Conservation (phyloP, 768 basidiomycete genomes). For the Podaxis sp. region DNA sequence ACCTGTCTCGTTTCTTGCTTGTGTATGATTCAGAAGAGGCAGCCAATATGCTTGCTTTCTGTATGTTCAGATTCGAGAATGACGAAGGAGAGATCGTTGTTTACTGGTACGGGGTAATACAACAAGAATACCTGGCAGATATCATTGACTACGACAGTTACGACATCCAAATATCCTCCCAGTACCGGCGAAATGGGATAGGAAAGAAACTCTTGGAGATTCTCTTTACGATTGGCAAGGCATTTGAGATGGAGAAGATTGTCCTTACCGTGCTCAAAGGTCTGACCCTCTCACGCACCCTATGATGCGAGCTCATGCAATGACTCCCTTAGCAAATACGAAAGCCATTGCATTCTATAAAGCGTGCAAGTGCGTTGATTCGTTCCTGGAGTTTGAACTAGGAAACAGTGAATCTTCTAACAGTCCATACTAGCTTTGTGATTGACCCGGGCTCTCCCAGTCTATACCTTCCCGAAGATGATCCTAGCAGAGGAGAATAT, state of each 20-base stretch:
- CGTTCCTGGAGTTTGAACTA: not conserved
- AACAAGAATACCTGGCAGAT: not conserved
- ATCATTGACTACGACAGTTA: slow-evolving; percentile 47
- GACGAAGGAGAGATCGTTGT: slow-evolving; percentile 60
- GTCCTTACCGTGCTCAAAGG: slow-evolving; percentile 79
- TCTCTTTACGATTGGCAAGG: slow-evolving; percentile 48
- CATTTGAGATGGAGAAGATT: slow-evolving; percentile 64
- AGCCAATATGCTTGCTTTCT: slow-evolving; percentile 34
- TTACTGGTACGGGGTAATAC: slow-evolving; percentile 58
- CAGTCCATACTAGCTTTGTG: slow-evolving; percentile 41
- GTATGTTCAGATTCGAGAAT: slow-evolving; percentile 73
- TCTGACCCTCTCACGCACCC: slow-evolving; percentile 25
- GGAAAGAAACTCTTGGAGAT: slow-evolving; percentile 54
- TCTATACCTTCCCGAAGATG: slow-evolving; percentile 24
- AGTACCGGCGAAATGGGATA: slow-evolving; percentile 50
- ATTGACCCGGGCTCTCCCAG: slow-evolving; percentile 55
- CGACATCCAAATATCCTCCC: slow-evolving; percentile 63
- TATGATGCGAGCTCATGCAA: not conserved
- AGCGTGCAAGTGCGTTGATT: slow-evolving; percentile 45
- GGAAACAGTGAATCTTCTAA: not conserved
- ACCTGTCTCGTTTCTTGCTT: slow-evolving; percentile 60
- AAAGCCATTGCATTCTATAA: slow-evolving; percentile 48
- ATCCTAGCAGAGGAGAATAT: slow-evolving; percentile 30
- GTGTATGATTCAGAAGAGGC: slow-evolving; percentile 22
- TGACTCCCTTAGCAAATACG: slow-evolving; percentile 20